These are phyloP conservation scores for Phytophthora boehmeriae DNA, from an alignment of 352 stramenopile species.

Conservation along the genomic window DNA sequence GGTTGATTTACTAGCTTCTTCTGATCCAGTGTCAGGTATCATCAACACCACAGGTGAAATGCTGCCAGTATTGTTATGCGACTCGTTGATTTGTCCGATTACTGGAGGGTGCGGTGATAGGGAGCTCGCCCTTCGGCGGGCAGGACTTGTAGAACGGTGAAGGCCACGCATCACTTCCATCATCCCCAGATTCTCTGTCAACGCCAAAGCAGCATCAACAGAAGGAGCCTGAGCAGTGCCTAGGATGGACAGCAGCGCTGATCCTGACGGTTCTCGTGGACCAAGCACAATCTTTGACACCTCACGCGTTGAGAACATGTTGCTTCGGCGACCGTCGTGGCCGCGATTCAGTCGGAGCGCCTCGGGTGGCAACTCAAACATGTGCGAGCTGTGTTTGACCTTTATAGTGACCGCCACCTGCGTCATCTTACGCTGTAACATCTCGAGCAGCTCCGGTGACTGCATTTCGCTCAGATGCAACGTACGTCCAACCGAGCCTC, in stretches of 20 bases:
- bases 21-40: constrained; percentile 1
- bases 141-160: constrained; percentile 30
- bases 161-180: constrained; percentile 43
- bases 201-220: constrained; percentile 44
- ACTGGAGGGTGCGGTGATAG: constrained; percentile 15
- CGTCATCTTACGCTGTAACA: constrained; percentile 71
- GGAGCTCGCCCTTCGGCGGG: constrained; percentile 18
- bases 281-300: constrained; percentile 63
- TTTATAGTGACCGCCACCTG: constrained; percentile 67
- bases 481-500: constrained; percentile 14
- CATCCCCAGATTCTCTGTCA: constrained; percentile 50
- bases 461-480: constrained; percentile 56
- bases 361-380: constrained; percentile 29
- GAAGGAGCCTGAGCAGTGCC: constrained; percentile 54
- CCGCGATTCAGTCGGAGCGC: constrained; percentile 29
- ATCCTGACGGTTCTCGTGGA: constrained; percentile 53
- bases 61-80: not conserved
- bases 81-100: constrained; percentile 6
- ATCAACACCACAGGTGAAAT: not conserved
- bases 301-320: constrained; percentile 59
- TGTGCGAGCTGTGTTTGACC: constrained; percentile 44
- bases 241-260: constrained; percentile 51
- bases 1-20: constrained; percentile 5
- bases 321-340: constrained; percentile 43
- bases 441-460: constrained; percentile 55